phyloP scores from a whole-genome alignment of 371 early-diverging fungal species.

The Mortierella sp. region DNA sequence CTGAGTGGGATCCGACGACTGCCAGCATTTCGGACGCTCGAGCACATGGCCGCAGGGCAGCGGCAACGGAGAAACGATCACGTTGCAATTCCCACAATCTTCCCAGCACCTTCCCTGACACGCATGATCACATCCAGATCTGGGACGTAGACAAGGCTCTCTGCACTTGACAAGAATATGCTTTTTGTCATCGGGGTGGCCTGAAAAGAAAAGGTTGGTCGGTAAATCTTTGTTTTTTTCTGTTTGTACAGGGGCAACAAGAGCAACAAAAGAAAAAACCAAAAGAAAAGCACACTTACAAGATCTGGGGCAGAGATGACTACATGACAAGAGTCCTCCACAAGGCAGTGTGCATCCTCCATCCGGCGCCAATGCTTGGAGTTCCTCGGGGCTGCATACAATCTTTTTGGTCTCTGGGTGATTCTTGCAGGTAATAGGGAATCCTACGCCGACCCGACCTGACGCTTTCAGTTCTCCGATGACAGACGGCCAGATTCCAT shows the following conservation, averaged over 20 bases:
- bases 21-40: not conserved
- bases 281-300: slow-evolving; percentile 43
- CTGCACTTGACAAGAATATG: slow-evolving; percentile 49
- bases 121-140: not conserved
- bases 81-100: not conserved
- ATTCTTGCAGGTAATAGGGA: slow-evolving; percentile 60
- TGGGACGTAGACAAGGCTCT: not conserved
- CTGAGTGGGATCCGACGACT: not conserved
- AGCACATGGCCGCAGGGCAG: not conserved
- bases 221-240: not conserved
- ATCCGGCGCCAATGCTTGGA: slow-evolving; percentile 49
- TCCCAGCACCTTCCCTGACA: not conserved
- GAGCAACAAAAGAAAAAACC: not conserved
- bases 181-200: slow-evolving; percentile 37
- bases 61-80: not conserved
- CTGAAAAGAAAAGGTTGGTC: not conserved
- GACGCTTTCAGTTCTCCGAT: slow-evolving; percentile 32
- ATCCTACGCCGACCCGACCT: slow-evolving; percentile 53
- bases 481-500: slow-evolving; percentile 59
- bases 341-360: slow-evolving; percentile 56
- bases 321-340: slow-evolving; percentile 34
- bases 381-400: slow-evolving; percentile 23
- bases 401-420: slow-evolving; percentile 51
- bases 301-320: slow-evolving; percentile 48
- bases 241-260: not conserved